These are phyloP conservation scores for Paspalum vaginatum DNA, from an alignment of 176 grass and related monocot genomes.

Conservation along the genomic window DNA sequence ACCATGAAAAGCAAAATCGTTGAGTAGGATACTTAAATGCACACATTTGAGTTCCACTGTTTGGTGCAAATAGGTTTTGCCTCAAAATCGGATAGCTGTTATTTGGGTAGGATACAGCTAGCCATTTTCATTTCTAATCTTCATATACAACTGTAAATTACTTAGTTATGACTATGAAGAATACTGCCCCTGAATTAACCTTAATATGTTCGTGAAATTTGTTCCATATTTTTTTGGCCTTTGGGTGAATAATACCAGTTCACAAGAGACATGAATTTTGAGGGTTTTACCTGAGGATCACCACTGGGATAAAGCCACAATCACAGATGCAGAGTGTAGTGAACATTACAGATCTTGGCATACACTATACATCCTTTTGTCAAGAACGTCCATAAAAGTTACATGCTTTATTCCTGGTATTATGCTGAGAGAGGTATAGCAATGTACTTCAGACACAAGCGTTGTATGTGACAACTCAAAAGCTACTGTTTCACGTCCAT, in stretches of 20 bases:
- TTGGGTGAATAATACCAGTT: neutral
- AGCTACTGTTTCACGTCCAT: neutral
- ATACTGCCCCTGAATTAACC: neutral
- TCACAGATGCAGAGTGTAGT: neutral
- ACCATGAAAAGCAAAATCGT: neutral
- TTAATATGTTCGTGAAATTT: neutral
- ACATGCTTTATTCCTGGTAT: neutral
- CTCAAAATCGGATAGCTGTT: slow-evolving; percentile 1
- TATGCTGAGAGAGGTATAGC: neutral
- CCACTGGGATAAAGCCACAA: neutral
- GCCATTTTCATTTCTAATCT: neutral
- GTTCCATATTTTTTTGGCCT: neutral
- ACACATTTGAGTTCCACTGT: neutral
- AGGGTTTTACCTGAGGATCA: neutral
- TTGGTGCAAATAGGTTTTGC: neutral
- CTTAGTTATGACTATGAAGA: neutral
- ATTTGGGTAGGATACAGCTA: neutral
- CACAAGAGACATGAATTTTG: neutral
- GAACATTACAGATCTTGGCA: neutral
- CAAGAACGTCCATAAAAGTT: slow-evolving; percentile 8
- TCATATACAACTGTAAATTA: neutral
- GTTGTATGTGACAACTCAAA: slow-evolving; percentile 14
- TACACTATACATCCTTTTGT: neutral
- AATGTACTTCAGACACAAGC: neutral
- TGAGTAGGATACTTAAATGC: neutral